Percentiles rank a stretch among this genome's conserved stretches.
phyloP scores from a whole-genome alignment of 2,329 filamentous ascomycete species.

The Fusarium lyarnte region DNA sequence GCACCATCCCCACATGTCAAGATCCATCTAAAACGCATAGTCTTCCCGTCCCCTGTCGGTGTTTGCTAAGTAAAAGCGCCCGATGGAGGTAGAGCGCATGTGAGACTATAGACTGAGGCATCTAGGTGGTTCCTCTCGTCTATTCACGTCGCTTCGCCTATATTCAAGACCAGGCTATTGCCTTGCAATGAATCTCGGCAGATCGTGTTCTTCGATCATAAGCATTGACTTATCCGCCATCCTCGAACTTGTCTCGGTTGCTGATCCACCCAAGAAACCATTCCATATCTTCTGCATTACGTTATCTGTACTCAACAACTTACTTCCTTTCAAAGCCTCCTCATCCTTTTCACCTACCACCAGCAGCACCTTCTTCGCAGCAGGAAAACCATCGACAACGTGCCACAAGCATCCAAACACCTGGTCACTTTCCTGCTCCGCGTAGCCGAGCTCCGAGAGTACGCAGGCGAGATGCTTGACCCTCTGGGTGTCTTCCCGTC shows the following conservation, averaged over 20 bases:
- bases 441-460: slow-evolving; percentile 56
- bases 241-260: slow-evolving; percentile 50
- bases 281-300: slow-evolving; percentile 60
- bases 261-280: slow-evolving; percentile 55
- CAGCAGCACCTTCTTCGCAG: slow-evolving; percentile 50
- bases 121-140: neutral
- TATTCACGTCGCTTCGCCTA: neutral
- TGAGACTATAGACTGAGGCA: neutral
- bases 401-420: slow-evolving; percentile 61
- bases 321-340: slow-evolving; percentile 45
- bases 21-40: neutral
- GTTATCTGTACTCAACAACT: slow-evolving; percentile 47
- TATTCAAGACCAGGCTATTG: slow-evolving; percentile 6
- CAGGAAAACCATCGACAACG: slow-evolving; percentile 56
- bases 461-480: slow-evolving; percentile 57
- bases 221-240: slow-evolving; percentile 56
- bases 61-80: neutral
- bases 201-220: slow-evolving; percentile 55
- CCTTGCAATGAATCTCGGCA: slow-evolving; percentile 47
- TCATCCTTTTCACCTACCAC: slow-evolving; percentile 53
- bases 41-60: neutral
- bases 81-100: neutral
- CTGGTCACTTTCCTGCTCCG: slow-evolving; percentile 54
- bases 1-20: neutral
- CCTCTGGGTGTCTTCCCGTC: slow-evolving; percentile 53